phyloP scores from a whole-genome alignment of 805 yeast genomes.

The Scheffersomyces ergatensis region DNA sequence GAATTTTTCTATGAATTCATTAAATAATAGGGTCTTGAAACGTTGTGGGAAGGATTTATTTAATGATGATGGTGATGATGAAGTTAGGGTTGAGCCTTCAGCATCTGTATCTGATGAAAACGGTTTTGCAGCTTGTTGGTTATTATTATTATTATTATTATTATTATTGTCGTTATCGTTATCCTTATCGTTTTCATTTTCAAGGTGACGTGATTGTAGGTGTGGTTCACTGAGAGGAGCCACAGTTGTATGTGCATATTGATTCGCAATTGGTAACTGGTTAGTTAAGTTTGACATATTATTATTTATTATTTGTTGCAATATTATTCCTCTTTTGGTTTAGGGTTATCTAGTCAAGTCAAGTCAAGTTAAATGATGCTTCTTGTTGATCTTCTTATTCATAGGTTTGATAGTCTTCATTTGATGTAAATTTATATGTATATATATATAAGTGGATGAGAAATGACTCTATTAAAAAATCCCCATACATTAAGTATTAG shows the following conservation, averaged over 20 bases:
- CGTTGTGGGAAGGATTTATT: slow-evolving; percentile 2
- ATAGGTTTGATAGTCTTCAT: too few species aligned
- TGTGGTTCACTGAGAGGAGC: not conserved
- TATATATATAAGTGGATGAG: too few species aligned
- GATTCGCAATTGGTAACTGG: not conserved
- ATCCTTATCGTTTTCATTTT: not conserved
- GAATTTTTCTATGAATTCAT: slow-evolving; percentile 15
- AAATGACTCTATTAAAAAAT: too few species aligned
- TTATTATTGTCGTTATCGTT: not conserved
- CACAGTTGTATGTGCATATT: not conserved
- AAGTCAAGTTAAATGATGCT: too few species aligned
- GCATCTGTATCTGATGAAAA: slow-evolving; percentile 2
- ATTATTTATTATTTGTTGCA: too few species aligned
- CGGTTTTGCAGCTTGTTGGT: not conserved
- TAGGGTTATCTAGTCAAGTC: too few species aligned
- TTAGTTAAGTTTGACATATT: not conserved
- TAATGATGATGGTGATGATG: not conserved
- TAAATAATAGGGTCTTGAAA: slow-evolving; percentile 1
- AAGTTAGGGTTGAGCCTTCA: slow-evolving; percentile 3
- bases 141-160: not conserved
- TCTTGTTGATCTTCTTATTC: too few species aligned
- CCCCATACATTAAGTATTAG: too few species aligned
- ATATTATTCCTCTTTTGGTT: too few species aligned
- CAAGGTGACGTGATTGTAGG: not conserved
- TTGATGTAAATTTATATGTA: too few species aligned